These are phyloP conservation scores for Pachysandra terminalis DNA, from an alignment of 164 flowering plant species.

Conservation along the genomic window DNA sequence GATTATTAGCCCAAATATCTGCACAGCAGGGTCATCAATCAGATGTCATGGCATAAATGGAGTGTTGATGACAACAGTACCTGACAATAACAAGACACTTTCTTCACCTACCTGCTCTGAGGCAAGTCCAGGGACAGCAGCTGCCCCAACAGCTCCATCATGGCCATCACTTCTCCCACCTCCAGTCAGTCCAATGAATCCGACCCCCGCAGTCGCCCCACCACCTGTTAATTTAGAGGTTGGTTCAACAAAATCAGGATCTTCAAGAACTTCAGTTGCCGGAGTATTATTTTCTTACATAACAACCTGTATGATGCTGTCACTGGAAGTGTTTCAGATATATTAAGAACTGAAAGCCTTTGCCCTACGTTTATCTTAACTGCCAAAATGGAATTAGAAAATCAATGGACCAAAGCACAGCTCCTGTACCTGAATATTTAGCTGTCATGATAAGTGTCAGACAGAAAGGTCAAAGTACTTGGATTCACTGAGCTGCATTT, in stretches of 20 bases:
- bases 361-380: not conserved
- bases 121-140: slow-evolving; percentile 7
- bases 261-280: not conserved
- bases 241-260: slow-evolving; percentile 15
- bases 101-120: slow-evolving; percentile 8
- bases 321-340: slow-evolving; percentile 8
- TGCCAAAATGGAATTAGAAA: not conserved
- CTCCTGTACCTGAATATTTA: not conserved
- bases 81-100: slow-evolving; percentile 12
- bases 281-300: slow-evolving; percentile 8
- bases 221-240: slow-evolving; percentile 7
- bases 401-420: not conserved
- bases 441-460: not conserved
- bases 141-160: slow-evolving; percentile 15
- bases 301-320: slow-evolving; percentile 14
- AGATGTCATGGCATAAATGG: slow-evolving; percentile 89
- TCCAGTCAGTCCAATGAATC: slow-evolving; percentile 6
- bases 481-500: not conserved
- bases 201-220: slow-evolving; percentile 8
- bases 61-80: slow-evolving; percentile 23
- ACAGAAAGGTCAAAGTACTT: not conserved
- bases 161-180: slow-evolving; percentile 10
- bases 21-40: slow-evolving; percentile 51
- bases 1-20: slow-evolving; percentile 65
- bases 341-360: not conserved